Evolutionary conservation across 352 stramenopile species (phyloP), one percentile per base, ranked within the genome.

Genomic region (Globisporangium polare): DNA sequence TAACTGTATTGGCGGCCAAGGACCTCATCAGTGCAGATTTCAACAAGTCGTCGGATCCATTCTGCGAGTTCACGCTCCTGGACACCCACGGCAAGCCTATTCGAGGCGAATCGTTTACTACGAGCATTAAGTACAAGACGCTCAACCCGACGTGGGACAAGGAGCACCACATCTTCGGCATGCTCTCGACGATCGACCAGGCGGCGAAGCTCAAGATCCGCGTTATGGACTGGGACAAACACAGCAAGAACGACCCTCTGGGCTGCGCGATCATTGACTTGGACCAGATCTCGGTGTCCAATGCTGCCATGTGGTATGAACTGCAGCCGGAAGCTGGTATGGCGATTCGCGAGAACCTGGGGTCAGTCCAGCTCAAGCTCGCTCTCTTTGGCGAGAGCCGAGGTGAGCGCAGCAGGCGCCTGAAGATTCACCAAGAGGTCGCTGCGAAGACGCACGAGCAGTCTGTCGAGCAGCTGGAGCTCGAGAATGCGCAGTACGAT

Each of bases 401-500:
- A 31, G 80, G 78, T 0, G 83, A 92, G 60, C 72, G 76, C 22
- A 67, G 57, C 26, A 65, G 80, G 17, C 74, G 74, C 26, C 50
- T 80, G 24, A 78, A 78, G 43, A 86, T 89, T n/a, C 54, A 88
- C 52, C 77, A 75, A 43, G 77, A 89, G 53, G 43, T 83, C 4
- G 71, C 73, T 4, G 66, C 66, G 7, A 92, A 92, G 58, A 73
- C 73, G 0, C 75, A 87, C 57, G 75, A 87, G 35, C 71, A 85
- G 20, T 89, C 78, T 0, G 65, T 78, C 8, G 81, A 90, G 27
- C 75, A 88, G 53, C 70, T 83, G 3, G 78, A 87, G 53, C 70
- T 89, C 9, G 82, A 92, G 49, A 90, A 88, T 49, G 83, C 83
- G 0, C 80, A 89, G 62, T 69, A 78, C 41, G 63, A 80, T 26